Evolutionary conservation across 768 basidiomycete species (phyloP).

Genomic region (Auricularia sp.): DNA sequence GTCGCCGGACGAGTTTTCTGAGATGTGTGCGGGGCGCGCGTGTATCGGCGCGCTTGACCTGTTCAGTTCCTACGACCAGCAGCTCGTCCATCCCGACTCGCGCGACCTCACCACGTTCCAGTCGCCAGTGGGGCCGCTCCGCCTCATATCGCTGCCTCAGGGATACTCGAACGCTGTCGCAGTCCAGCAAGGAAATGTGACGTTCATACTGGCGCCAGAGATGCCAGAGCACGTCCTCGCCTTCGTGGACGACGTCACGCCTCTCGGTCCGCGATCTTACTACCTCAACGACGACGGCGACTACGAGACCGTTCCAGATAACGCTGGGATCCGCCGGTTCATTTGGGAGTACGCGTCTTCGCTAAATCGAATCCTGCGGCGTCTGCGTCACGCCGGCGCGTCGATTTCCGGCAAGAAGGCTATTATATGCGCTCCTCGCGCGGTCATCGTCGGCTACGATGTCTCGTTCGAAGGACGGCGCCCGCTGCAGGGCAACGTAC

Average conservation of each 20-base stretch:
- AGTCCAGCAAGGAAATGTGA: slow-evolving; percentile 24
- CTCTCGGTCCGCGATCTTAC: slow-evolving; percentile 25
- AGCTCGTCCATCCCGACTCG: background rate
- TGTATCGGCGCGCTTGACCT: slow-evolving; percentile 11
- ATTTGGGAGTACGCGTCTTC: slow-evolving; percentile 30
- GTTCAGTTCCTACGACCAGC: background rate
- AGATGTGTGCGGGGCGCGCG: slow-evolving; percentile 24
- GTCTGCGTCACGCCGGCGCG: slow-evolving; percentile 26
- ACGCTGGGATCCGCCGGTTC: slow-evolving; percentile 27
- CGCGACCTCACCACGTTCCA: slow-evolving; percentile 8
- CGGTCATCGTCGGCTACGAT: slow-evolving; percentile 27
- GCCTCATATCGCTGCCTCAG: background rate
- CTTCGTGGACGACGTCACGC: slow-evolving; percentile 31
- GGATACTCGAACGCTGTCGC: slow-evolving; percentile 7
- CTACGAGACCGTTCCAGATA: slow-evolving; percentile 28
- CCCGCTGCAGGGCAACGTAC: slow-evolving; percentile 18
- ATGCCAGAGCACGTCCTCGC: slow-evolving; percentile 29
- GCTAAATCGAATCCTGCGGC: slow-evolving; percentile 28
- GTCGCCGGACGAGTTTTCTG: slow-evolving; percentile 22
- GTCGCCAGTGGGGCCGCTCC: background rate
- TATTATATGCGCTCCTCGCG: slow-evolving; percentile 18
- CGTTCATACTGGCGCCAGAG: slow-evolving; percentile 28
- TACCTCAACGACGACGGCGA: slow-evolving; percentile 21
- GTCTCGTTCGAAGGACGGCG: slow-evolving; percentile 27
- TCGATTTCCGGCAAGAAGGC: slow-evolving; percentile 31